Conservation (phyloP, 805 yeast genomes). For the Ogataea naganishii region DNA sequence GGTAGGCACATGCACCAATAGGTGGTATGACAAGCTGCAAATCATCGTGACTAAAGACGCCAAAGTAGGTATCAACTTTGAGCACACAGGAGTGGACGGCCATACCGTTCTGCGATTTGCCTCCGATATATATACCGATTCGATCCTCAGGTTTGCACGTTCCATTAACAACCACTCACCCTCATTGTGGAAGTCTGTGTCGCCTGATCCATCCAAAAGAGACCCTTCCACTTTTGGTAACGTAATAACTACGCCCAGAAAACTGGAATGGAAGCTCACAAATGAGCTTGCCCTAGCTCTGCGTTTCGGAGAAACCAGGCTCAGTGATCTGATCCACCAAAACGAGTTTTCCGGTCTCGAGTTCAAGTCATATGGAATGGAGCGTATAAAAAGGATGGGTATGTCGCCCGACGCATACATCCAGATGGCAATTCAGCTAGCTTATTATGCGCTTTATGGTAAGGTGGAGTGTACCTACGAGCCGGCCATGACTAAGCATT, state of each 20-base stretch:
- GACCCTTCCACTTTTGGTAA: constrained; percentile 34
- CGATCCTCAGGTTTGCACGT: constrained; percentile 78
- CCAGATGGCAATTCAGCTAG: constrained; percentile 90
- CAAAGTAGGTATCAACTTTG: constrained; percentile 88
- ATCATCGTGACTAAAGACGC: constrained; percentile 82
- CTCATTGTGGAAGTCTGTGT: constrained; percentile 51
- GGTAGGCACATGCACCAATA: constrained; percentile 86
- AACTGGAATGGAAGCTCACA: constrained; percentile 81
- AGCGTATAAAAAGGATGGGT: constrained; percentile 73
- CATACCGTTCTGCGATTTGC: constrained; percentile 87
- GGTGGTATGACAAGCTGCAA: constrained; percentile 93
- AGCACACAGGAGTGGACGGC: constrained; percentile 93
- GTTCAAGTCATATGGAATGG: constrained; percentile 65
- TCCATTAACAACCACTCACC: constrained; percentile 72
- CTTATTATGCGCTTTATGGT: constrained; percentile 87
- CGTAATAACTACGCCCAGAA: constrained; percentile 67
- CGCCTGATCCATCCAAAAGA: constrained; percentile 38
- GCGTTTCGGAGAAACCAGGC: constrained; percentile 84
- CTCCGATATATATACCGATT: constrained; percentile 85
- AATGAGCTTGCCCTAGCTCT: constrained; percentile 69
- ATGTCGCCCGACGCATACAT: constrained; percentile 91
- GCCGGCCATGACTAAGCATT: constrained; percentile 91
- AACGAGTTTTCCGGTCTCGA: constrained; percentile 80
- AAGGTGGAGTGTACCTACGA: constrained; percentile 91
- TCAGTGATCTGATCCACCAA: constrained; percentile 80